Evolutionary conservation across 2,329 filamentous ascomycete genomes (phyloP).

Genomic region (Pseudopithomyces chartarum): DNA sequence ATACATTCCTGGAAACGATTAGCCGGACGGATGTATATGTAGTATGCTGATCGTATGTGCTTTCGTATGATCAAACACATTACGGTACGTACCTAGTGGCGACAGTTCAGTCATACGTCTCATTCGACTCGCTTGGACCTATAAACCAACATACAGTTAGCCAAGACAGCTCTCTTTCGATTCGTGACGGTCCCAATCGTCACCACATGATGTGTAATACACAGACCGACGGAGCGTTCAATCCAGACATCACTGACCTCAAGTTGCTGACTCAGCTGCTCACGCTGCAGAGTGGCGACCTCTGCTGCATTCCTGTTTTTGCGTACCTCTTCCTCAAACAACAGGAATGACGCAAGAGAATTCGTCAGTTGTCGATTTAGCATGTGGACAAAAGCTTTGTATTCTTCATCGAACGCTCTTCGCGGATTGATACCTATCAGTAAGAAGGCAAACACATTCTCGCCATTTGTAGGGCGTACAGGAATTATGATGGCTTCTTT

Average conservation of each 20-base stretch:
- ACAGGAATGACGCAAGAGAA: constrained; percentile 39
- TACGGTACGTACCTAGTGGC: constrained; percentile 21
- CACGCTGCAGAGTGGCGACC: constrained; percentile 32
- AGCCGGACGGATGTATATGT: neutral
- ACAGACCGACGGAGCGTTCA: too few species aligned
- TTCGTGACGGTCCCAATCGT: too few species aligned
- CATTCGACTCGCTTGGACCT: constrained; percentile 38
- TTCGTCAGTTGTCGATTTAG: constrained; percentile 40
- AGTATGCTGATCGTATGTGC: too few species aligned
- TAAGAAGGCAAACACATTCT: constrained; percentile 38
- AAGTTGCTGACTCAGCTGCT: constrained; percentile 33
- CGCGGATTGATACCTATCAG: constrained; percentile 39
- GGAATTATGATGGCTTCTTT: constrained; percentile 40
- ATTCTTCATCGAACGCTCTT: constrained; percentile 41
- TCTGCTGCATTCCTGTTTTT: constrained; percentile 32
- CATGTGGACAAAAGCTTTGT: constrained; percentile 35
- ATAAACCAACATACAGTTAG: too few species aligned
- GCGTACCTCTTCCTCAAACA: constrained; percentile 40
- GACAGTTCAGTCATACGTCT: constrained; percentile 41
- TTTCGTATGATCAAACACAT: neutral
- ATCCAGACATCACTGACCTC: neutral
- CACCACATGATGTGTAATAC: too few species aligned
- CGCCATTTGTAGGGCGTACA: constrained; percentile 35
- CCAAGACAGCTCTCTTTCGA: too few species aligned
- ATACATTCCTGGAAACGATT: constrained; percentile 26